A percentile compares a stretch with the other conserved stretches of the same genome.
phyloP scores from a whole-genome alignment of 148 eudicot species.

The Mesembryanthemum crystallinum region DNA sequence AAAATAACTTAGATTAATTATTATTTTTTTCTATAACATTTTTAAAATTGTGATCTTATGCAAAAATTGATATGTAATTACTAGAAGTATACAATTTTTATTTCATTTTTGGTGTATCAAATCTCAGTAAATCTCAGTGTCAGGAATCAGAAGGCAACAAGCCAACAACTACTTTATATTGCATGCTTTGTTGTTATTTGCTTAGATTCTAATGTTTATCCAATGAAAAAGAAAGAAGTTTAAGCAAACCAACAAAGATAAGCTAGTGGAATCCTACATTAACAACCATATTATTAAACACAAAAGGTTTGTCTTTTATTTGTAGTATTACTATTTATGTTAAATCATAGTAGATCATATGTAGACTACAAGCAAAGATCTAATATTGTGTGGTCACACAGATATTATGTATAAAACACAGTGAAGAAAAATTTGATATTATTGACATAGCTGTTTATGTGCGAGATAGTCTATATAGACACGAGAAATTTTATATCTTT shows the following conservation, averaged over 20 bases:
- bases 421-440: neutral
- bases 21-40: neutral
- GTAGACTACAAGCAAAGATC: too few species aligned
- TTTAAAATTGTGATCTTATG: neutral
- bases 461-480: too few species aligned
- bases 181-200: neutral
- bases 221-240: neutral
- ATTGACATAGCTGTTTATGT: too few species aligned
- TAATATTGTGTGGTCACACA: too few species aligned
- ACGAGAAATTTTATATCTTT: too few species aligned
- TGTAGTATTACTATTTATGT: too few species aligned
- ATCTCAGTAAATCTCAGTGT: slow-evolving; percentile 4
- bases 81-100: neutral
- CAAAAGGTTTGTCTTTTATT: neutral
- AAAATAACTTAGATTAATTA: slow-evolving; percentile 21
- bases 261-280: neutral
- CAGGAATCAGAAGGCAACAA: neutral
- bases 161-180: slow-evolving; percentile 2
- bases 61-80: neutral
- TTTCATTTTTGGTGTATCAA: slow-evolving; percentile 12
- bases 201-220: slow-evolving; percentile 5
- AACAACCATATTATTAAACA: slow-evolving; percentile 9
- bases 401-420: too few species aligned
- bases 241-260: neutral
- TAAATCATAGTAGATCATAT: too few species aligned